Conservation (phyloP, 169 alveolate species). For the Cryptosporidium viatorum region DNA sequence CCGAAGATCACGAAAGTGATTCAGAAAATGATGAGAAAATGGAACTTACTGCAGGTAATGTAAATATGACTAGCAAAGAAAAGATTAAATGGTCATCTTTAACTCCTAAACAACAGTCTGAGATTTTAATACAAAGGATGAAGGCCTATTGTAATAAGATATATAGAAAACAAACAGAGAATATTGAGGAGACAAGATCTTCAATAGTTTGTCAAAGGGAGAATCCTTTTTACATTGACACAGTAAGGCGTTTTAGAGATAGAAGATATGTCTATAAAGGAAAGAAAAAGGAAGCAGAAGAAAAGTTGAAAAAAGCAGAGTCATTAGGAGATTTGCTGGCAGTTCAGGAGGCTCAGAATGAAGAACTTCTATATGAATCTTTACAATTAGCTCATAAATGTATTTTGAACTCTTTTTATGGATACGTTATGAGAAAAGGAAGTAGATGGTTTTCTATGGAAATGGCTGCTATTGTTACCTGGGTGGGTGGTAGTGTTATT, state of each 20-base stretch:
- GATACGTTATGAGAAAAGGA: conserved; percentile 99
- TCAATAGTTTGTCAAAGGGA: conserved; percentile 97
- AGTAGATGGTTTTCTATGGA: conserved; percentile 99
- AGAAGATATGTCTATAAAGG: conserved; percentile 95
- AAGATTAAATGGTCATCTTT: conserved; percentile 82
- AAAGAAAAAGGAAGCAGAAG: conserved; percentile 86
- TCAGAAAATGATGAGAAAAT: conserved; percentile 13
- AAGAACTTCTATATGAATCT: conserved; percentile 93
- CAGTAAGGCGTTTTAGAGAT: conserved; percentile 96
- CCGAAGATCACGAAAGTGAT: conserved; percentile 7
- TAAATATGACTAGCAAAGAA: background rate
- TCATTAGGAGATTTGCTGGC: conserved; percentile 82
- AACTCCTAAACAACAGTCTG: conserved; percentile 86
- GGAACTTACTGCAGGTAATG: background rate
- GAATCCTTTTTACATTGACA: conserved; percentile 97
- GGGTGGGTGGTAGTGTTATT: conserved; percentile 95
- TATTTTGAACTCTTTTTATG: conserved; percentile 98
- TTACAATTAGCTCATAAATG: conserved; percentile 99
- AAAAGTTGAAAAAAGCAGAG: conserved; percentile 85
- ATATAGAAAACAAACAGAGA: conserved; percentile 85
- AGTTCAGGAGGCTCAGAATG: conserved; percentile 90
- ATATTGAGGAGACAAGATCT: conserved; percentile 82
- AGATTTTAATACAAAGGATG: conserved; percentile 89
- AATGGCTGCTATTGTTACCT: conserved; percentile 99
- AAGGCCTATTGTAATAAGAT: conserved; percentile 87